Percentiles rank a stretch among this genome's conserved stretches.
Evolutionary conservation across 2,329 filamentous ascomycete genomes (phyloP).

Genomic region (Seiridium unicorne): DNA sequence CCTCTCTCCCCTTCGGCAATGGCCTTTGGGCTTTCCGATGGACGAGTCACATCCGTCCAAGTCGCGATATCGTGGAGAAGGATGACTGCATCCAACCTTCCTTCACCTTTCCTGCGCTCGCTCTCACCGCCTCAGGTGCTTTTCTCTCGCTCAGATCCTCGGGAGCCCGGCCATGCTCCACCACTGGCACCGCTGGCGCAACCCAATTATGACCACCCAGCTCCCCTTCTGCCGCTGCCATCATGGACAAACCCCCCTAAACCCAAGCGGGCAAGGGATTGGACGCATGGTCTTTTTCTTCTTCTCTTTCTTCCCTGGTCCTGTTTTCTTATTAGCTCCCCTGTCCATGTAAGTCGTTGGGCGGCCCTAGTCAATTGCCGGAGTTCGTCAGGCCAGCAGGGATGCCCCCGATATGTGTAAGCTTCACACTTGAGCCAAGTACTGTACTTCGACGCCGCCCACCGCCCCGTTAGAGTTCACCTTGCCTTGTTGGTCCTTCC

Average conservation of each 20-base stretch:
- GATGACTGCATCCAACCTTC: conserved; percentile 2
- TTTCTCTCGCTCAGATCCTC: conserved; percentile 8
- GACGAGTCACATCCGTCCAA: conserved; percentile 3
- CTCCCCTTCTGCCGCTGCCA: neutral
- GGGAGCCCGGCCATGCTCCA: conserved; percentile 2
- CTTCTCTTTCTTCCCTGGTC: neutral
- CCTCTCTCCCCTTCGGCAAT: neutral
- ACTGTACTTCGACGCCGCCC: conserved; percentile 1
- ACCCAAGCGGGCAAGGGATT: neutral
- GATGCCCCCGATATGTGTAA: conserved; percentile 1
- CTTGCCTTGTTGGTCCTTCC: neutral
- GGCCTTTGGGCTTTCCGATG: neutral
- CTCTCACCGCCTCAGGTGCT: conserved; percentile 5
- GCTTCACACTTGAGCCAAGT: neutral
- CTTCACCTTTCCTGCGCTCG: neutral
- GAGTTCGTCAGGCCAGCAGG: conserved; percentile 4
- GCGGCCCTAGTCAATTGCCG: conserved; percentile 4
- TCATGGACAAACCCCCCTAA: neutral
- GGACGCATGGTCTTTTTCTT: neutral
- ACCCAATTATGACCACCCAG: conserved; percentile 3
- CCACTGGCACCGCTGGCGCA: conserved; percentile 1
- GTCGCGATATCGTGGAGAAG: conserved; percentile 5
- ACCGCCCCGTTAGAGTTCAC: neutral
- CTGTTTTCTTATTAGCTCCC: neutral
- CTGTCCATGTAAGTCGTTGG: conserved; percentile 1